These are phyloP conservation scores for Tuber brumale DNA, from an alignment of 495 filamentous ascomycete genomes.

Conservation along the genomic window DNA sequence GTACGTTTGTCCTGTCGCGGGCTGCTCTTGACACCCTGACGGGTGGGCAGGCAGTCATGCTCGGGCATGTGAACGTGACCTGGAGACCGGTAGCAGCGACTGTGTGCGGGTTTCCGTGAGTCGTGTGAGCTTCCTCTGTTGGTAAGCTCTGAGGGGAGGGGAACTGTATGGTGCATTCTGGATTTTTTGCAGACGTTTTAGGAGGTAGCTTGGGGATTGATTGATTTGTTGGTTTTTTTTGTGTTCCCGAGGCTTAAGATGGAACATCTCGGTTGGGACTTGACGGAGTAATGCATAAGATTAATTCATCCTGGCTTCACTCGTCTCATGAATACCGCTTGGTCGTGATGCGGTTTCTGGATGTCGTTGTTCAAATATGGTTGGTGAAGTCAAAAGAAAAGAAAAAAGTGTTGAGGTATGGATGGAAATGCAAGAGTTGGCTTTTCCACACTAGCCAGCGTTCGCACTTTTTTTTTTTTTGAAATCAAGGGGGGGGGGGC, in stretches of 20 bases:
- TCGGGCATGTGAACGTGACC: constrained; percentile 54
- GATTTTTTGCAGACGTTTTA: background rate
- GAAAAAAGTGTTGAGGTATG: background rate
- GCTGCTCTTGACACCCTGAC: constrained; percentile 63
- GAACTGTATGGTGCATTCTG: background rate
- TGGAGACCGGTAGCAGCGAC: constrained; percentile 25
- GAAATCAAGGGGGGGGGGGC: background rate
- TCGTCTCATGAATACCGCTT: background rate
- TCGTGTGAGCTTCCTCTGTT: background rate
- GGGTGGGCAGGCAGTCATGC: constrained; percentile 47
- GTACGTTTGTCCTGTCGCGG: constrained; percentile 49
- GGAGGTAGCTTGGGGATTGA: background rate
- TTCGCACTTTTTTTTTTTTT: background rate
- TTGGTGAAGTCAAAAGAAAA: background rate
- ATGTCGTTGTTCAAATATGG: background rate
- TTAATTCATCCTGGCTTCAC: background rate
- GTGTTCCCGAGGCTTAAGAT: background rate
- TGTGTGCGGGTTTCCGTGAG: constrained; percentile 6
- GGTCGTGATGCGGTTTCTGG: background rate
- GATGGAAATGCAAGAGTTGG: background rate
- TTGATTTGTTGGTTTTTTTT: background rate
- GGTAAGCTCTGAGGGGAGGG: background rate
- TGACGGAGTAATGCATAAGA: background rate
- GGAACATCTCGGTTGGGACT: background rate
- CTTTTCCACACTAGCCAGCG: background rate